Evolutionary conservation across 2,329 filamentous ascomycete genomes (phyloP), one percentile per base, ranked within the genome.

Genomic region (Pleoardoris graminearum): DNA sequence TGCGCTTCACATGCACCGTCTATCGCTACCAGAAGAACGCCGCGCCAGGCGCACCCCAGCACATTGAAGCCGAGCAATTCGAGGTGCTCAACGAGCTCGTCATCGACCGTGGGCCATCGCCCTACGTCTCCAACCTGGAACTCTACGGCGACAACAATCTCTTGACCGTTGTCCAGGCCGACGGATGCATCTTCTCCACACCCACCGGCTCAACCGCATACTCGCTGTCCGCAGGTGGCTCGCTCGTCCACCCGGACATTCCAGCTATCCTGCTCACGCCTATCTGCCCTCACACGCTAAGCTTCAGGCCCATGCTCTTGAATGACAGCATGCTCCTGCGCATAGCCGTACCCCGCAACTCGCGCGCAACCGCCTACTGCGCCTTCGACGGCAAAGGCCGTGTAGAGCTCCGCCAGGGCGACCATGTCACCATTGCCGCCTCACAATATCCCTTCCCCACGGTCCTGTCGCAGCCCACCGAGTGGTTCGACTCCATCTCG

Each of bases 71-170:
- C 38, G 93, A 97, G 77, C 92, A 96, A 67, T 97, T 97, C 59
- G 94, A 99, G 77, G 93, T 99, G 17, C 85, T 99, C 59, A 99
- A 99, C 75, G 94, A 99, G 77, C 86, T 99, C 46, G 93, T 99
- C 73, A 97, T 99, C 65, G 94, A 99, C 76, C 90, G 94, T 54
- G 94, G 94, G 58, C 94, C 94, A 67, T 96, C 90, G 14, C 92
- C 93, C 17, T 99, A 97, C 71, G 93, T 99, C 53, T 97, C 93
- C 37, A 96, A 96, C 75, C 82, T 99, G 33, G 94, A 99, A 77
- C 81, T 99, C 10, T 97, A 96, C 72, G 94, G 92, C 58, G 94
- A 99, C 70, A 89, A 96, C 68, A 91, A 96, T 73, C 86, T 97
- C 37, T 82, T 99, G 63, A 99, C 94, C 14, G 90, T 97, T 46